Evolutionary conservation across 306 rosid species (phyloP).

Genomic region (Delonix regia): DNA sequence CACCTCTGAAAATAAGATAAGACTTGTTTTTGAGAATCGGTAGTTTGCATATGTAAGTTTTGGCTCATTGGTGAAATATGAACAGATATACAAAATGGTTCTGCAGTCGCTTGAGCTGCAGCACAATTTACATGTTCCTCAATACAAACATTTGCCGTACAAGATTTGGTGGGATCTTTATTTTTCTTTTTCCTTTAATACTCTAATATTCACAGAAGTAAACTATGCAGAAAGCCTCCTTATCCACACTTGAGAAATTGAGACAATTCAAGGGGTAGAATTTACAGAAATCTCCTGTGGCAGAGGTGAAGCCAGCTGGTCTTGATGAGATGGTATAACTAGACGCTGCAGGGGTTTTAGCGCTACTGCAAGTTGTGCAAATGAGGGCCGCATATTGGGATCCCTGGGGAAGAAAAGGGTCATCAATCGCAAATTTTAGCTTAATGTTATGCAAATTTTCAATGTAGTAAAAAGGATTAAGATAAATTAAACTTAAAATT

Average conservation of each 20-base stretch:
- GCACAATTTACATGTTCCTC: constrained; percentile 46
- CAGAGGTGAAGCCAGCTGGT: constrained; percentile 65
- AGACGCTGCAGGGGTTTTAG: constrained; percentile 89
- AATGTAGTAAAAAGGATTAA: background rate
- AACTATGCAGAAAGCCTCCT: constrained; percentile 39
- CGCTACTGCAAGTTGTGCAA: constrained; percentile 70
- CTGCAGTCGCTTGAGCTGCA: constrained; percentile 52
- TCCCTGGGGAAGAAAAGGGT: constrained; percentile 55
- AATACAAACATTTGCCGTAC: constrained; percentile 33
- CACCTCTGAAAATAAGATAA: background rate
- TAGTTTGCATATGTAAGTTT: constrained; percentile 34
- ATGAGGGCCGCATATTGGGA: constrained; percentile 93
- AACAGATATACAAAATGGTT: constrained; percentile 55
- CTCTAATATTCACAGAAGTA: constrained; percentile 35
- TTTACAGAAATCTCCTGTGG: constrained; percentile 83
- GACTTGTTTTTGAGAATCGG: constrained; percentile 14
- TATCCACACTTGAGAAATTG: constrained; percentile 62
- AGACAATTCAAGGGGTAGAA: constrained; percentile 67
- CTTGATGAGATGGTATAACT: constrained; percentile 65
- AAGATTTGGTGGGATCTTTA: constrained; percentile 32
- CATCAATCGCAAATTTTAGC: constrained; percentile 22
- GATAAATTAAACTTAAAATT: constrained; percentile 34
- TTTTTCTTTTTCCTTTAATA: constrained; percentile 12
- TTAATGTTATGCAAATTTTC: constrained; percentile 7
- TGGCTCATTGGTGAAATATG: constrained; percentile 40